Conservation (phyloP, 2,329 filamentous ascomycete genomes). For the Aspergillus terreus region DNA sequence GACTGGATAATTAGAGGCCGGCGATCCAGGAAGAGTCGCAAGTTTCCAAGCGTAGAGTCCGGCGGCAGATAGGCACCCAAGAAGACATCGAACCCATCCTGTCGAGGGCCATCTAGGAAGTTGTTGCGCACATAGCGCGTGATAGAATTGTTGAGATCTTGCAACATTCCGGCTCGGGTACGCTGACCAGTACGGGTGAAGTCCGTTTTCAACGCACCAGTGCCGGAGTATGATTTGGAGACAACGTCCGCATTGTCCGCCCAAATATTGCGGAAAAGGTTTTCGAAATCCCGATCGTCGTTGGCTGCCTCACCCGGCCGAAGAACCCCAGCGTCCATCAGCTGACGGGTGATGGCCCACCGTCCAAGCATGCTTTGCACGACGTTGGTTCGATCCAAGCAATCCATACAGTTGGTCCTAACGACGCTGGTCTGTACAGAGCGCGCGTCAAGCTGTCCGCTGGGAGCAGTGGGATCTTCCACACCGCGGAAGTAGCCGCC, state of each 20-base stretch:
- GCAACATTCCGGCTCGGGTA: conserved; percentile 77
- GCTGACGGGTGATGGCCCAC: conserved; percentile 82
- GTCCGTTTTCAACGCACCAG: conserved; percentile 96
- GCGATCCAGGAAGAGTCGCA: conserved; percentile 76
- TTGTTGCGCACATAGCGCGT: conserved; percentile 92
- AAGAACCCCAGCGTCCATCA: conserved; percentile 79
- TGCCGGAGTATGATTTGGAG: conserved; percentile 88
- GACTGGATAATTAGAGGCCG: conserved; percentile 84
- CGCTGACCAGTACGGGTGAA: conserved; percentile 90
- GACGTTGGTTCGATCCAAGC: conserved; percentile 94
- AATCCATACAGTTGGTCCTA: conserved; percentile 99
- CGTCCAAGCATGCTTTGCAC: conserved; percentile 96
- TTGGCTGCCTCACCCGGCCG: conserved; percentile 71
- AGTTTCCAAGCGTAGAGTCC: conserved; percentile 65
- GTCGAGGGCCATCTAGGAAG: conserved; percentile 86
- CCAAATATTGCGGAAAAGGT: conserved; percentile 95
- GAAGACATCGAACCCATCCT: conserved; percentile 95
- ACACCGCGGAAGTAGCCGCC: conserved; percentile 92
- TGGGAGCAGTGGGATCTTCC: conserved; percentile 69
- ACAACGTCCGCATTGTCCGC: conserved; percentile 97
- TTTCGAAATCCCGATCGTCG: conserved; percentile 78
- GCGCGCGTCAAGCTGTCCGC: conserved; percentile 73
- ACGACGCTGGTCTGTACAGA: conserved; percentile 84
- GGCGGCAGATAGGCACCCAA: conserved; percentile 79
- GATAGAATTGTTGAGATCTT: conserved; percentile 82